A percentile compares a stretch with the other conserved stretches of the same genome.
These are phyloP conservation scores for Candida ascalaphidarum DNA, from an alignment of 805 yeast genomes.

Conservation along the genomic window DNA sequence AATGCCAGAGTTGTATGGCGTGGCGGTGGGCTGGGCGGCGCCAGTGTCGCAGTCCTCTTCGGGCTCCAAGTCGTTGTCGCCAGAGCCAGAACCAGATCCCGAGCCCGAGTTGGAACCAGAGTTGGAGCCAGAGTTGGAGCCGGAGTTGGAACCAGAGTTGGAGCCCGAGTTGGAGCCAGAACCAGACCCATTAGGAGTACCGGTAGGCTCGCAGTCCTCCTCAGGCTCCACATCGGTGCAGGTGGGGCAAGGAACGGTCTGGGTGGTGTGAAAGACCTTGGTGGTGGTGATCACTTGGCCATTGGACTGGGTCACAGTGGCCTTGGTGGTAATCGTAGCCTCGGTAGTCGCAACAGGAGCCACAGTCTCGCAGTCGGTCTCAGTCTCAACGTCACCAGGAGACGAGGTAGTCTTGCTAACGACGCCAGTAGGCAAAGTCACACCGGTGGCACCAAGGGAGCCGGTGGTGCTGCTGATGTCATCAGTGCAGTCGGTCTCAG, in stretches of 20 bases:
- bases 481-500: neutral
- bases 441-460: conserved; percentile 2
- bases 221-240: conserved; percentile 5
- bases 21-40: neutral
- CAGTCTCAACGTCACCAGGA: conserved; percentile 2
- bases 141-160: conserved; percentile 1
- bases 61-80: conserved; percentile 6
- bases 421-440: too few relatives aligned
- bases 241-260: too few relatives aligned
- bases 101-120: conserved; percentile 2
- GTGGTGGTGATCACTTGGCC: too few relatives aligned
- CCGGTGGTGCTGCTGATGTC: conserved; percentile 6
- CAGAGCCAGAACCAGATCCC: conserved; percentile 6
- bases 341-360: too few relatives aligned
- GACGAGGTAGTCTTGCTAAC: conserved; percentile 1
- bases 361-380: too few relatives aligned
- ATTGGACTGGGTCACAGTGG: too few relatives aligned
- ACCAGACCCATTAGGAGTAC: conserved; percentile 1
- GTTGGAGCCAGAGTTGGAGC: conserved; percentile 3
- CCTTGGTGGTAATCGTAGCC: too few relatives aligned
- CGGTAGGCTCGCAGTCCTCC: conserved; percentile 5
- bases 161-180: conserved; percentile 4
- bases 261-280: too few relatives aligned
- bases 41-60: neutral
- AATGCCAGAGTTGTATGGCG: too few relatives aligned